phyloP scores from a whole-genome alignment of 2,329 filamentous ascomycete species.

The Xylariaceae sp. region DNA sequence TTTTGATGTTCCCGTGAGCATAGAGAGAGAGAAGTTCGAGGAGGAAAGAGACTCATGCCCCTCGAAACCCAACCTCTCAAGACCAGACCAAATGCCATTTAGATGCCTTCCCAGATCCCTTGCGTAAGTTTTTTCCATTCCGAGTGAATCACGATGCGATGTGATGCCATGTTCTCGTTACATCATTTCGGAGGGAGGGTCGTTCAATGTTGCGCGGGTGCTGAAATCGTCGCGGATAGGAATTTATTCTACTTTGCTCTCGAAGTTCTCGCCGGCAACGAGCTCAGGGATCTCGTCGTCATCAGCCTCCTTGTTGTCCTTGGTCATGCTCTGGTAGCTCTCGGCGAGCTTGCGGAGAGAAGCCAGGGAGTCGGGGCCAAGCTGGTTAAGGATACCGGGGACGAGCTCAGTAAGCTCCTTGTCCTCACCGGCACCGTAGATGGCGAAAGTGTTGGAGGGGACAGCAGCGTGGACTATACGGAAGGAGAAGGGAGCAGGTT shows the following conservation, averaged over 20 bases:
- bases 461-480: conserved; percentile 86
- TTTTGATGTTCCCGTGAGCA: conserved; percentile 5
- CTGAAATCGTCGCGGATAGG: neutral
- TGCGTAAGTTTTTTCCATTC: conserved; percentile 8
- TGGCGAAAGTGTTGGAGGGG: conserved; percentile 97
- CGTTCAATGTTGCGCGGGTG: conserved; percentile 9
- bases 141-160: conserved; percentile 15
- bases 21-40: neutral
- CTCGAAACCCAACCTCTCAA: neutral
- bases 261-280: conserved; percentile 96
- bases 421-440: conserved; percentile 98
- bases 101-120: conserved; percentile 5
- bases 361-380: conserved; percentile 94
- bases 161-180: conserved; percentile 12
- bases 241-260: conserved; percentile 88
- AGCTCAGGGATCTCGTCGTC: conserved; percentile 96
- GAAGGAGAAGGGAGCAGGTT: neutral
- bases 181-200: conserved; percentile 6
- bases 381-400: conserved; percentile 98
- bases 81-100: conserved; percentile 15
- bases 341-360: conserved; percentile 97
- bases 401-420: conserved; percentile 99
- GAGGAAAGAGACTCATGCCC: conserved; percentile 4
- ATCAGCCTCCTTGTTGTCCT: conserved; percentile 76
- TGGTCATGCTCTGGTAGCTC: conserved; percentile 99